Conservation (phyloP, 352 stramenopile species). For the Saprolegnia parasitica region DNA sequence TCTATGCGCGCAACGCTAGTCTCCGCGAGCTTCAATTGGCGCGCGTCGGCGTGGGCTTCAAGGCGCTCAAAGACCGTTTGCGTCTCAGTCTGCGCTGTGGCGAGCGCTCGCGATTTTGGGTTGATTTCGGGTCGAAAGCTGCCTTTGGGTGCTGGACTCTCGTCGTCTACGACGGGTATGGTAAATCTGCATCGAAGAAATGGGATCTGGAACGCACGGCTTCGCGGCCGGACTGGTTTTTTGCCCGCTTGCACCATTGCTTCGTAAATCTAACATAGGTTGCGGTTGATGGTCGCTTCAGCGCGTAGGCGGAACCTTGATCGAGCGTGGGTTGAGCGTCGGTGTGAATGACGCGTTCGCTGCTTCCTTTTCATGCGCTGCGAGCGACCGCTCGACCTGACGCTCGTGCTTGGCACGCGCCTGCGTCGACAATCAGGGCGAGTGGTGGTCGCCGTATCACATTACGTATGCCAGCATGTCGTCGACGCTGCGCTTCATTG, state of each 20-base stretch:
- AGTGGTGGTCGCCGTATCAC: not conserved
- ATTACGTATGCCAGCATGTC: slow-evolving; percentile 29
- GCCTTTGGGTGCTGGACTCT: not conserved
- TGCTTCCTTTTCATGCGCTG: not conserved
- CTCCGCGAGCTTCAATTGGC: slow-evolving; percentile 22
- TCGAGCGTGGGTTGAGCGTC: slow-evolving; percentile 22
- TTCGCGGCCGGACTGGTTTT: not conserved
- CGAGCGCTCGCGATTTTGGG: slow-evolving; percentile 17
- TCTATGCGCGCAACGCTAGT: slow-evolving; percentile 12
- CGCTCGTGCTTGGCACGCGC: slow-evolving; percentile 17
- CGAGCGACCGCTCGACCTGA: slow-evolving; percentile 20
- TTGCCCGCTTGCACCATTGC: slow-evolving; percentile 22
- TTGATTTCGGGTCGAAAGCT: slow-evolving; percentile 24
- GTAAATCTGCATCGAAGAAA: no score
- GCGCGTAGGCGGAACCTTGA: not conserved
- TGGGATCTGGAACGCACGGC: no score
- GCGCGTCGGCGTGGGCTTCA: slow-evolving; percentile 15
- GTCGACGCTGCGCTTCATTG: slow-evolving; percentile 24
- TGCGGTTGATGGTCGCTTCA: not conserved
- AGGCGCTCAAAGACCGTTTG: slow-evolving; percentile 23
- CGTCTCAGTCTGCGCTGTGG: not conserved
- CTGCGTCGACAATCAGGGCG: not conserved
- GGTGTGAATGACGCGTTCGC: slow-evolving; percentile 18
- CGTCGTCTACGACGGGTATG: not conserved
- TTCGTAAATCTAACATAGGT: slow-evolving; percentile 23